Conservation (phyloP, 768 basidiomycete species). For the Rhodosporidiobolus sp. region DNA sequence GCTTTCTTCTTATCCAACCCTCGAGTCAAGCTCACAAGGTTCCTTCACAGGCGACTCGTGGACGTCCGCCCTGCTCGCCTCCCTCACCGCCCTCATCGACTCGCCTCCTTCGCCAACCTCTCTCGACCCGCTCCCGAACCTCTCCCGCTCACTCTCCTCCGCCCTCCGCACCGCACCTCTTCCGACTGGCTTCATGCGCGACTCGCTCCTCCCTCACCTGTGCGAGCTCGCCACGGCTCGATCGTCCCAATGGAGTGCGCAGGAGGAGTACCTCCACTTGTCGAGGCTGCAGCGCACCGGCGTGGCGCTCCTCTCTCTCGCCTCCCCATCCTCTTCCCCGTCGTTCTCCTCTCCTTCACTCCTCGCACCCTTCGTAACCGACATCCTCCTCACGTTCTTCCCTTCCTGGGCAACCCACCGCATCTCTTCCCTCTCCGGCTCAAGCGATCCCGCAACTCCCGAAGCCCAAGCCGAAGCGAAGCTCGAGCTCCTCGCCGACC, state of each 20-base stretch:
- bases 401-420: neutral
- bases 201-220: neutral
- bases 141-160: slow-evolving; percentile 3
- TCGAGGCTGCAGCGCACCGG: no score
- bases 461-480: neutral
- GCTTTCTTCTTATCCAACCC: neutral
- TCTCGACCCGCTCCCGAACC: neutral
- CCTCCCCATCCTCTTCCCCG: neutral
- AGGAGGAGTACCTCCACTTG: no score
- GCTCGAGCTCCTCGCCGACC: slow-evolving; percentile 5
- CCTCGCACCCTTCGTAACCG: neutral
- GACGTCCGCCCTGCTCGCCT: neutral
- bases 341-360: neutral
- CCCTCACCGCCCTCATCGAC: neutral
- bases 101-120: neutral
- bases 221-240: neutral
- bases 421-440: neutral
- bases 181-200: neutral
- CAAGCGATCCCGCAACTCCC: no score
- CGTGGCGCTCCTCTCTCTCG: no score
- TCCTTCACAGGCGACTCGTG: neutral
- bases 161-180: neutral
- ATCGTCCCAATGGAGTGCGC: no score
- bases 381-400: neutral
- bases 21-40: neutral